Base-by-base conservation (phyloP, 2,329 filamentous ascomycete species). In the Dactylellina haptotyla region DNA sequence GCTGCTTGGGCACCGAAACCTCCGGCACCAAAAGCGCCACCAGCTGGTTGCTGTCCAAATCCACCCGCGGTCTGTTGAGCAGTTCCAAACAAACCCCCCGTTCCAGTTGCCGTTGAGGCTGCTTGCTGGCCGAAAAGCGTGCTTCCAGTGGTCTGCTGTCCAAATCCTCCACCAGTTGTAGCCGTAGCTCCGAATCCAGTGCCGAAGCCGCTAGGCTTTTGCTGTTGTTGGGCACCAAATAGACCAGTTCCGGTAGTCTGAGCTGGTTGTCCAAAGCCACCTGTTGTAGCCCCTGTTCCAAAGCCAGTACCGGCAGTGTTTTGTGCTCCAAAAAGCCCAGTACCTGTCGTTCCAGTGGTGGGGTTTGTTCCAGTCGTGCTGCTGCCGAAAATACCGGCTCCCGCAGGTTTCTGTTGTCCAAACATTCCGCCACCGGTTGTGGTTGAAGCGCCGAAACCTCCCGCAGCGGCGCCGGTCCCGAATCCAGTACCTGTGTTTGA, bases 51-150 rank as follows among this genome's bases (percentile, higher is more conserved):
- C n/a, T n/a, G 76, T 26, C 80, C 81, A 58, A 82, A 81, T 8
- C 80, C 70, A 50, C 78, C 76, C 41, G 79, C 77, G 70, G 76
- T 77, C 67, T 59, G 77, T 70, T 82, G 81, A 18, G 78, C 80
- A 65, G 78, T 81, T 61, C 80, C 80, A 71, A 83, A 83, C 5
- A 82, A 64, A 34, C 83, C 82, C 32, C 82, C 81, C 14, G 80
- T 78, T 30, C 80, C 78, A 25, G 78, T 78, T 25, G 78, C 76
- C 39, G 78, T 66, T 76, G 71, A 75, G 75, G 78, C 12, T 75
- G 75, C 56, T 77, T 77, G 39, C 63, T 76, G 34, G n/a, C n/a
- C n/a, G n/a, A n/a, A n/a, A n/a, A n/a, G n/a, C n/a, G n/a, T n/a
- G n/a, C n/a, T n/a, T n/a, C n/a, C n/a, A n/a, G n/a, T n/a, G n/a